These are phyloP conservation scores for Triticum urartu DNA, from an alignment of 176 grass and related monocot genomes.

Conservation along the genomic window DNA sequence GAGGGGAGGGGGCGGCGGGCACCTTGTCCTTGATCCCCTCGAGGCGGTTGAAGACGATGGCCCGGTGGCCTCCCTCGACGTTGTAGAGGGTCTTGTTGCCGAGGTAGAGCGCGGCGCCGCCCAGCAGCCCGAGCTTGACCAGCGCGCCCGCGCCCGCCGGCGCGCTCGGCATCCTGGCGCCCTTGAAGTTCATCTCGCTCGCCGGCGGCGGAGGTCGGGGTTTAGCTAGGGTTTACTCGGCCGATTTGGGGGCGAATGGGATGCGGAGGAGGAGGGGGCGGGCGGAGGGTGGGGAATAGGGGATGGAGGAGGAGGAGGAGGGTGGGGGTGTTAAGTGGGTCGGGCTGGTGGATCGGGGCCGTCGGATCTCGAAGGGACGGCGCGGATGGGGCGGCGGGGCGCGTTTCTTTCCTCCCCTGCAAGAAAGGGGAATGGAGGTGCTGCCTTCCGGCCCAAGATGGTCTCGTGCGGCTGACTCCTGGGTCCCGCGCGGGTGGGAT, in stretches of 20 bases:
- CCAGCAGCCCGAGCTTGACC: slow-evolving; percentile 46
- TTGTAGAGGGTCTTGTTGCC: slow-evolving; percentile 69
- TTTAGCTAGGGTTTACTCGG: slow-evolving; percentile 10
- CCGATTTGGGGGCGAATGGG: not conserved
- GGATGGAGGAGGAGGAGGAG: not conserved
- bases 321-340: not conserved
- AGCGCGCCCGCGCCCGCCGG: slow-evolving; percentile 22
- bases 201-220: not conserved
- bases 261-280: not conserved
- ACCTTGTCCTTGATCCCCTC: slow-evolving; percentile 88
- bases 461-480: not conserved
- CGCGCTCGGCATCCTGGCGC: slow-evolving; percentile 37
- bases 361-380: not conserved
- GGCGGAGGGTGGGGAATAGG: not conserved
- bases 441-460: not conserved
- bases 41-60: slow-evolving; percentile 88
- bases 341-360: not conserved
- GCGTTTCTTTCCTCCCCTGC: not conserved
- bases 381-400: not conserved
- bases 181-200: slow-evolving; percentile 53
- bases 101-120: slow-evolving; percentile 52
- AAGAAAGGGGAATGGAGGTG: not conserved
- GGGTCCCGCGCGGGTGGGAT: not conserved
- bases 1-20: not conserved
- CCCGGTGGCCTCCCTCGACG: slow-evolving; percentile 83